Percentiles rank a stretch among this genome's conserved stretches.
These are phyloP conservation scores for Filosporella fistucella DNA, from an alignment of 495 filamentous ascomycete species.

Conservation along the genomic window DNA sequence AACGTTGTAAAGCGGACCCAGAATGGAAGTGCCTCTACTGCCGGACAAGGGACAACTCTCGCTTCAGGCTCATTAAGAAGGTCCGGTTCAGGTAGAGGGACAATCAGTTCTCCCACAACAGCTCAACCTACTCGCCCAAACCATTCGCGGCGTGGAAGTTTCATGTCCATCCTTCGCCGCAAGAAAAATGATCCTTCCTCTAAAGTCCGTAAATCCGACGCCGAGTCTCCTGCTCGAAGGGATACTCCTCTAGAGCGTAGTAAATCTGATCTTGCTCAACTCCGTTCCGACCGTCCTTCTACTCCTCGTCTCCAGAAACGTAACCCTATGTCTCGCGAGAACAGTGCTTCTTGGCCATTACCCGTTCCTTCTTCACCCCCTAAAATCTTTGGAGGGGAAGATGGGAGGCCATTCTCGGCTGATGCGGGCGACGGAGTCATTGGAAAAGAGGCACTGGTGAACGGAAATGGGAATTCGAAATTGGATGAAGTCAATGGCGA, in stretches of 20 bases:
- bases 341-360: constrained; percentile 12
- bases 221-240: constrained; percentile 42
- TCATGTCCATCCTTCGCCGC: constrained; percentile 41
- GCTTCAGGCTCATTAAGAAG: constrained; percentile 19
- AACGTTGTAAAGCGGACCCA: constrained; percentile 11
- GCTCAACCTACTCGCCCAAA: constrained; percentile 4
- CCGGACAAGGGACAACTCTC: constrained; percentile 13
- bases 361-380: background rate
- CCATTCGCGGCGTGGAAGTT: constrained; percentile 27
- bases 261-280: constrained; percentile 30
- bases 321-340: constrained; percentile 5
- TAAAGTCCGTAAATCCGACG: constrained; percentile 37
- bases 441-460: background rate
- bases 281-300: constrained; percentile 2
- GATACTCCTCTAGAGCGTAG: constrained; percentile 49
- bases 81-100: constrained; percentile 19
- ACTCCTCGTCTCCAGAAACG: constrained; percentile 20
- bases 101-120: constrained; percentile 10
- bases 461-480: background rate
- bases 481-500: too few relatives aligned
- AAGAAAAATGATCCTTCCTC: constrained; percentile 34
- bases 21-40: constrained; percentile 1
- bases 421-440: constrained; percentile 12
- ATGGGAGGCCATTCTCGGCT: constrained; percentile 12
- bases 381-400: constrained; percentile 2